Percentiles rank a stretch among this genome's conserved stretches.
These are phyloP conservation scores for Capsicum pubescens DNA, from an alignment of 257 asterid genomes.

Conservation along the genomic window DNA sequence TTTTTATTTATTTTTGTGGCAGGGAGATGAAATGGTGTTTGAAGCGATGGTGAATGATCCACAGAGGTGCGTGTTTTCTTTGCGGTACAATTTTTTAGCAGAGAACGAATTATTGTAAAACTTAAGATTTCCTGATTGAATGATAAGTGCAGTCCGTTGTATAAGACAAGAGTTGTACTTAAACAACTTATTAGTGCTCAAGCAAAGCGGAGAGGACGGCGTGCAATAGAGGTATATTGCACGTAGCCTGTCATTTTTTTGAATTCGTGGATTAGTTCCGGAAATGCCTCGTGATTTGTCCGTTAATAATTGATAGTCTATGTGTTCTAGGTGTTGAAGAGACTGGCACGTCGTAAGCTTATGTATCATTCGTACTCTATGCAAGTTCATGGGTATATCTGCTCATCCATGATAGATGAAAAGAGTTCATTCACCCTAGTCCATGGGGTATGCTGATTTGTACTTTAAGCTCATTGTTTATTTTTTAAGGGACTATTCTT, in stretches of 20 bases:
- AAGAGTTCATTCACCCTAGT: conserved; percentile 74
- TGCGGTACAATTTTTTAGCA: neutral
- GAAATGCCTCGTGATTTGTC: conserved; percentile 28
- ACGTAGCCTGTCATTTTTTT: neutral
- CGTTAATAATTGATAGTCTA: conserved; percentile 21
- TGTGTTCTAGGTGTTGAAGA: conserved; percentile 73
- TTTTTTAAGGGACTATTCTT: conserved; percentile 21
- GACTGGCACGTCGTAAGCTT: conserved; percentile 65
- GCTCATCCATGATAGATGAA: conserved; percentile 65
- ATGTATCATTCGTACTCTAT: conserved; percentile 89
- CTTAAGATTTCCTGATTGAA: neutral
- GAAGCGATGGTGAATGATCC: conserved; percentile 85
- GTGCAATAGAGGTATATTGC: conserved; percentile 83
- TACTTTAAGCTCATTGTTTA: conserved; percentile 22
- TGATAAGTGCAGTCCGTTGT: conserved; percentile 68
- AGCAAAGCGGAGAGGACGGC: conserved; percentile 91
- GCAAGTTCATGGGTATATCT: conserved; percentile 94
- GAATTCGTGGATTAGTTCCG: neutral
- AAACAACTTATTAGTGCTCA: conserved; percentile 61
- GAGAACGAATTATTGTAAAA: neutral
- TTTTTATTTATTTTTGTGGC: conserved; percentile 38
- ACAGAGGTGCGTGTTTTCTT: conserved; percentile 59
- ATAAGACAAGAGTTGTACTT: conserved; percentile 79
- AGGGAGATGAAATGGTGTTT: conserved; percentile 82
- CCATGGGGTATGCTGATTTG: conserved; percentile 73